These are phyloP conservation scores for Passalora sequoiae DNA, from an alignment of 2,329 filamentous ascomycete species.

Conservation along the genomic window DNA sequence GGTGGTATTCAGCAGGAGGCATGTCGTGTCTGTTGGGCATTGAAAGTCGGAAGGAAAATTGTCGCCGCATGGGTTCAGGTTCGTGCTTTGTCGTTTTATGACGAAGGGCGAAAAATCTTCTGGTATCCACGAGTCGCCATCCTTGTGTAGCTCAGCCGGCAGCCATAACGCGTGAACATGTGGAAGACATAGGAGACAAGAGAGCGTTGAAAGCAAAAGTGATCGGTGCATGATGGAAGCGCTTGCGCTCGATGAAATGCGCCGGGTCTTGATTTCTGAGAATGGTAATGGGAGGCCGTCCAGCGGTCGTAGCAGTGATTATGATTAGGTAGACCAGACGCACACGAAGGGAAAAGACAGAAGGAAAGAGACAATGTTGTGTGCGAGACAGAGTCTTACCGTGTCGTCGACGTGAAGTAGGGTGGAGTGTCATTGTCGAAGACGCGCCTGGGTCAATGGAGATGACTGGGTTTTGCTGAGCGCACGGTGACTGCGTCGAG, in stretches of 20 bases:
- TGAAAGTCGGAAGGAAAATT: constrained; percentile 62
- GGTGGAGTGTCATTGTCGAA: constrained; percentile 14
- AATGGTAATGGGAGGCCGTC: constrained; percentile 8
- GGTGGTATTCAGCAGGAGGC: constrained; percentile 54
- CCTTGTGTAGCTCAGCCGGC: constrained; percentile 17
- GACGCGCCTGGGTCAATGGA: constrained; percentile 13
- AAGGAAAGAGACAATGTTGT: constrained; percentile 6
- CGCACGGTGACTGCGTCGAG: background rate
- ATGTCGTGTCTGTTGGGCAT: constrained; percentile 53
- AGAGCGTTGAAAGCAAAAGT: constrained; percentile 28
- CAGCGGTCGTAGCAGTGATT: constrained; percentile 8
- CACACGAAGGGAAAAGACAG: constrained; percentile 10
- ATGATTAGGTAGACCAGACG: constrained; percentile 11
- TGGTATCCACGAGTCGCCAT: constrained; percentile 14
- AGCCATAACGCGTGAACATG: constrained; percentile 25
- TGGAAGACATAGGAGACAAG: constrained; percentile 16
- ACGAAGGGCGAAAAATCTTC: constrained; percentile 19
- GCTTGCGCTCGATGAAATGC: constrained; percentile 12
- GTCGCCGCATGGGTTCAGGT: constrained; percentile 49
- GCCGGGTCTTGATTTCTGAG: constrained; percentile 12
- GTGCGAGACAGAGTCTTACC: constrained; percentile 18
- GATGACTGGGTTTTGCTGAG: constrained; percentile 7
- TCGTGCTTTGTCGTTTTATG: constrained; percentile 32
- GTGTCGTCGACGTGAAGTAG: constrained; percentile 12
- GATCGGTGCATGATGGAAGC: constrained; percentile 12